Percentiles rank a stretch among this genome's conserved stretches.
phyloP scores from a whole-genome alignment of 1,284 basidiomycete genomes.

The Sanguinoderma infundibulare region DNA sequence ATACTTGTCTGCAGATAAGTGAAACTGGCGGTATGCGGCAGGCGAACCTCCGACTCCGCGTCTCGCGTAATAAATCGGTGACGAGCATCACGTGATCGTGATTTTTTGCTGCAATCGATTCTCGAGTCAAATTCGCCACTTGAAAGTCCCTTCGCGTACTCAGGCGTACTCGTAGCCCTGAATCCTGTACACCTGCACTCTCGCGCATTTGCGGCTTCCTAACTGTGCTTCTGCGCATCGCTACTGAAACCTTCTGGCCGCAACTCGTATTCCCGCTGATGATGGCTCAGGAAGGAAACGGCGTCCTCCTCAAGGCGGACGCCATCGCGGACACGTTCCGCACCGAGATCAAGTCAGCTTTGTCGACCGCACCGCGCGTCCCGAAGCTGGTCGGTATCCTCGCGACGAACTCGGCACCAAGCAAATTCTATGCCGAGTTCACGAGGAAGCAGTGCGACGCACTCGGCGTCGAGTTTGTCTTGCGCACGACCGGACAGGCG shows the following conservation, averaged over 20 bases:
- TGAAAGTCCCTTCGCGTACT: neutral
- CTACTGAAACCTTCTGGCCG: neutral
- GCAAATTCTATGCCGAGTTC: constrained; percentile 92
- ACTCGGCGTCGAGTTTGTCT: constrained; percentile 87
- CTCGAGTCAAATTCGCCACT: constrained; percentile 13
- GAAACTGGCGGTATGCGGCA: no score
- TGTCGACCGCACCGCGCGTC: constrained; percentile 44
- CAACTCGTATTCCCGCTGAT: neutral
- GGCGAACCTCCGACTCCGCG: neutral
- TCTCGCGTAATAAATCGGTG: constrained; percentile 11
- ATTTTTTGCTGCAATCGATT: constrained; percentile 12
- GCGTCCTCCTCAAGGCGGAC: constrained; percentile 77
- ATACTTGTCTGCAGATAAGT: no score
- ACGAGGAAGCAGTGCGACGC: constrained; percentile 91
- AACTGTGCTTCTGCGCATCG: neutral
- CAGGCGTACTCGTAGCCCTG: neutral
- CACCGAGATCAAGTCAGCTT: constrained; percentile 63
- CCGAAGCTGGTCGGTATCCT: constrained; percentile 94
- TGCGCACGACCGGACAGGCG: constrained; percentile 76
- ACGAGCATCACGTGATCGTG: constrained; percentile 21
- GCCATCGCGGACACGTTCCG: constrained; percentile 68
- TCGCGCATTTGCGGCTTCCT: neutral
- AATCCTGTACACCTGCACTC: no score
- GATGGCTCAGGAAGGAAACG: constrained; percentile 52
- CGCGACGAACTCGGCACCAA: constrained; percentile 86